Evolutionary conservation across 169 alveolate genomes (phyloP), one percentile per base, ranked within the genome.

Genomic region (Cryptosporidium xiaoi): DNA sequence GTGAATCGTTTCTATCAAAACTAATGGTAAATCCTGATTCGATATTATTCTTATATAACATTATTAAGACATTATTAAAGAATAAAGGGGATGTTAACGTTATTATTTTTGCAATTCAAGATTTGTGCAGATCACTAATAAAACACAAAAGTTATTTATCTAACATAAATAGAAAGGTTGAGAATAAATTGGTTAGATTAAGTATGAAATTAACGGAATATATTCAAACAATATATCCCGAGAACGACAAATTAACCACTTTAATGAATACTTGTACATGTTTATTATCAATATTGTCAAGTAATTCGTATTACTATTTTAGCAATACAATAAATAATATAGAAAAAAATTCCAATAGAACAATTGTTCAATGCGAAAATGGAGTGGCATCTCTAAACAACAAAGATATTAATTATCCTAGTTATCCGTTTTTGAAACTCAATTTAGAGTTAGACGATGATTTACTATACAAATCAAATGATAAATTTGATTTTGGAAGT

Each of bases 241-340:
- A 53, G 8, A 20, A 60, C 29, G 53, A 77, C 29, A 71, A 60
- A 20, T 53, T 60, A 0, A 56, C 51, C 3, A 15, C 44, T 5
- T 7, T 77, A 51, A 77, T 77, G 87, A 77, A 71, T 15, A 27
- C 62, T 5, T 77, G 87, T n/a, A 77, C 87, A 16, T 56, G 87
- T 60, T 36, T 77, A 13, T 60, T 77, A 15, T 15, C 56, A 5
- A 60, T 77, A 16, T 40, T 77, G 48, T 77, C 77, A 3, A 62
- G 40, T 15, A 36, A 24, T n/a, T 44, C 87, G 18, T 4, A n/a
- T 4, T 20, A 29, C 27, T 60, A 77, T 20, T 31, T 77, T 50
- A 46, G 64, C 15, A 60, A 48, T 29, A 77, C 56, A 44, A 24
- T 77, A 48, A 58, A 29, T 8, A 24, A 18, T n/a, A 36, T 50